phyloP scores from a whole-genome alignment of 2,329 filamentous ascomycete species.

The Metarhizium rileyi region DNA sequence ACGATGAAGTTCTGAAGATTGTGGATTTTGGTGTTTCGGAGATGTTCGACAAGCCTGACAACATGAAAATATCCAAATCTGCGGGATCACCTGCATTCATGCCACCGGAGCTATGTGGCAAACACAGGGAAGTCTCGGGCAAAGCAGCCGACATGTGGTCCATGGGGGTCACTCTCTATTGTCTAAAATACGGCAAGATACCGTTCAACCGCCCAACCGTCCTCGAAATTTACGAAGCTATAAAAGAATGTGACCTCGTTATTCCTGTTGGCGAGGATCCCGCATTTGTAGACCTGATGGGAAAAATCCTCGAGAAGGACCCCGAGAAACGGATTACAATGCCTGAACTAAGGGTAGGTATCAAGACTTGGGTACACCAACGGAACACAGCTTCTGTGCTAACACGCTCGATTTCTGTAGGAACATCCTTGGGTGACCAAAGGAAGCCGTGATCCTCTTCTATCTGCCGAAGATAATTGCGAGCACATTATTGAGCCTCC shows the following conservation, averaged over 20 bases:
- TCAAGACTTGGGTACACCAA: slow-evolving; percentile 24
- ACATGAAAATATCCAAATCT: slow-evolving; percentile 88
- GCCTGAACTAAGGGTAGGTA: slow-evolving; percentile 70
- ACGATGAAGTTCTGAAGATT: slow-evolving; percentile 90
- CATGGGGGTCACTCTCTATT: slow-evolving; percentile 93
- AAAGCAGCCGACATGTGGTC: slow-evolving; percentile 95
- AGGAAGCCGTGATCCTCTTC: slow-evolving; percentile 63
- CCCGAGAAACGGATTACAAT: slow-evolving; percentile 76
- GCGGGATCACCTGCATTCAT: slow-evolving; percentile 93
- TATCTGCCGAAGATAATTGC: slow-evolving; percentile 80
- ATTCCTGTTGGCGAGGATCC: slow-evolving; percentile 56
- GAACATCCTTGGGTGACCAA: slow-evolving; percentile 90
- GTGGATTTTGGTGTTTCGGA: slow-evolving; percentile 99
- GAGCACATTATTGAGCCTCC: slow-evolving; percentile 69
- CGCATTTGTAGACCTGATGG: slow-evolving; percentile 66
- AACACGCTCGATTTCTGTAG: slow-evolving; percentile 32
- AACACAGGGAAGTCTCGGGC: slow-evolving; percentile 79
- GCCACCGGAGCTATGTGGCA: slow-evolving; percentile 82
- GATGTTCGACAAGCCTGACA: slow-evolving; percentile 79
- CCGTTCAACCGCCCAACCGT: slow-evolving; percentile 75
- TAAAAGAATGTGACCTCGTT: slow-evolving; percentile 58
- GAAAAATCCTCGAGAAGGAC: slow-evolving; percentile 70
- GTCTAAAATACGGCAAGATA: slow-evolving; percentile 77
- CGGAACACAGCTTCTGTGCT: not conserved
- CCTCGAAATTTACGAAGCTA: slow-evolving; percentile 82